phyloP scores from a whole-genome alignment of 305 asterid species.

The Fraxinus latifolia region DNA sequence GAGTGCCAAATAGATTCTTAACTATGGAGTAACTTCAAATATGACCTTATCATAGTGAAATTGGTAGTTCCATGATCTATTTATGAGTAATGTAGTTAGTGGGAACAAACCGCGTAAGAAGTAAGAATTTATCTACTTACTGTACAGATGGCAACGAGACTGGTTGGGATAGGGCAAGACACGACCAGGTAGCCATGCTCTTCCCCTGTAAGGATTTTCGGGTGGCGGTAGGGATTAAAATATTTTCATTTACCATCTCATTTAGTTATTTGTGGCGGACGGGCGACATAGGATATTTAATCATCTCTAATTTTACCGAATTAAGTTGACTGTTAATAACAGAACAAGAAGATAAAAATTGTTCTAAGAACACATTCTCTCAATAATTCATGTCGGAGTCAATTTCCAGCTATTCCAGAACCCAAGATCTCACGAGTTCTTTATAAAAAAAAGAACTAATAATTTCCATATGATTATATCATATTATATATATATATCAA shows the following conservation, averaged over 20 bases:
- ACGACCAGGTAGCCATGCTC: not conserved
- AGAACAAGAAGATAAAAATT: conserved; percentile 3
- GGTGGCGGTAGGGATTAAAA: not conserved
- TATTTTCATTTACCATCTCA: not conserved
- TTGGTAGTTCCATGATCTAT: not conserved
- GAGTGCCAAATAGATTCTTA: not conserved
- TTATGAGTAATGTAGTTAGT: not conserved
- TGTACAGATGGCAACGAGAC: not conserved
- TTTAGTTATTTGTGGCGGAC: not conserved
- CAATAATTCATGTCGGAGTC: conserved; percentile 61
- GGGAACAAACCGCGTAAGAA: not conserved
- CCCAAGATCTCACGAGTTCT: conserved; percentile 74
- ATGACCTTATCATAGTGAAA: not conserved
- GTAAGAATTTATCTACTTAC: not conserved
- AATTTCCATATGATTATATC: conserved; percentile 30
- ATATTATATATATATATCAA: conserved; percentile 21
- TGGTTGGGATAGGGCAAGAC: not conserved
- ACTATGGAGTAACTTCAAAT: not conserved
- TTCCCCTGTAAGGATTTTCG: not conserved
- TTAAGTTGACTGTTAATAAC: conserved; percentile 30
- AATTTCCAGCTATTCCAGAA: conserved; percentile 50
- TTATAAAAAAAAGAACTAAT: conserved; percentile 19
- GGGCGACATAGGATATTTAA: not conserved
- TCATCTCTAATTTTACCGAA: not conserved
- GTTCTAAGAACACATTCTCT: conserved; percentile 54